phyloP scores from a whole-genome alignment of 257 asterid species.

The Solanum neorickii region DNA sequence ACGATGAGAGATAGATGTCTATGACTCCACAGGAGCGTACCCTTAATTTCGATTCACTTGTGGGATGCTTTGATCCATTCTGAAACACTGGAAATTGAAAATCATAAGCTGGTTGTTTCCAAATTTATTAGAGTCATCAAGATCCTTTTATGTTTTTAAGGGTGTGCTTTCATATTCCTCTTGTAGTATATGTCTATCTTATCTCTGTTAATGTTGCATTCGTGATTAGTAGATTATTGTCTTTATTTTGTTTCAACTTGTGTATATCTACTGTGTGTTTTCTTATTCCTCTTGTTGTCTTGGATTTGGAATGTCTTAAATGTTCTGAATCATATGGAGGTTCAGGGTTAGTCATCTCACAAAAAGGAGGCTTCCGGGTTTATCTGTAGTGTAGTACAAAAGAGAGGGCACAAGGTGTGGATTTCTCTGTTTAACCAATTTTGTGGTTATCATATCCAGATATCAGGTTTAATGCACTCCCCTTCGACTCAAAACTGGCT shows the following conservation, averaged over 20 bases:
- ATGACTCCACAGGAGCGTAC: not conserved
- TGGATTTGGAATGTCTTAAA: not conserved
- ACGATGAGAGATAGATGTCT: not conserved
- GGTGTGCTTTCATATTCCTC: not conserved
- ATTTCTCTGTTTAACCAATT: constrained; percentile 17
- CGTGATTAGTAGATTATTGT: not conserved
- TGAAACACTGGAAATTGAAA: not conserved
- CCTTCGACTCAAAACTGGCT: constrained; percentile 81
- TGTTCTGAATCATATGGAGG: not conserved
- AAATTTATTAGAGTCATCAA: not conserved
- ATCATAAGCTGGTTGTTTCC: not conserved
- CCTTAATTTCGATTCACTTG: not conserved
- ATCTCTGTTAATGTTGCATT: not conserved
- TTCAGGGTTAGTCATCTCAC: not conserved
- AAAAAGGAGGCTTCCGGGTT: not conserved
- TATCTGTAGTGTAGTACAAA: not conserved
- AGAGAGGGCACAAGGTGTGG: not conserved
- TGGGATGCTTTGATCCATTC: not conserved
- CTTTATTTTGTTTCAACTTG: not conserved
- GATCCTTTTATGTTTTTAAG: not conserved
- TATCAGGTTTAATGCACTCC: constrained; percentile 67
- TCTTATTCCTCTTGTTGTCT: not conserved
- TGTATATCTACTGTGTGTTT: not conserved
- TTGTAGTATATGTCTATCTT: not conserved
- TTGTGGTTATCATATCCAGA: constrained; percentile 46